Base-by-base conservation (phyloP, 2,329 filamentous ascomycete genomes). In the Apiospora arundinis region DNA sequence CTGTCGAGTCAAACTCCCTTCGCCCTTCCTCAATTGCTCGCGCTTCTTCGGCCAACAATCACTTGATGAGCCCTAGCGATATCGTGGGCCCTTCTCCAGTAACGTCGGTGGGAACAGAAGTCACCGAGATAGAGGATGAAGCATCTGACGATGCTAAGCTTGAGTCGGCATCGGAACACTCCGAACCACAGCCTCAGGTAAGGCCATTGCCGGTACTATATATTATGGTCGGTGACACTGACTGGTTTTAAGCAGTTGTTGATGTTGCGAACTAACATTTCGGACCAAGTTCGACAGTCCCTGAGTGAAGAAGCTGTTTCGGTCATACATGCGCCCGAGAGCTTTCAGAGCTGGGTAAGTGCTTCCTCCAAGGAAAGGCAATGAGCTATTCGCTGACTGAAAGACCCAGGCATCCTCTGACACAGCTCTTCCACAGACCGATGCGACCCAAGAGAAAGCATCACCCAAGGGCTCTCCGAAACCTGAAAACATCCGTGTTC, bases 301-400 rank as follows among this genome's bases (percentile, higher is more conserved):
- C 88, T 88, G 32, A 91, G 91, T 73, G 94, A 97, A 75, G 94
- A 95, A 75, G 92, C 94, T 32, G 88, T 94, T 69, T 98, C 95
- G 1, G 95, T 97, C 70, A 97, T 98, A 75, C 95, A 97, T 85
- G 94, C 93, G 21, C 95, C 95, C 0, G 88, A 94, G 74, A 93
- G 92, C 73, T 98, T 96, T 81, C 88, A 90, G 70, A 89, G 89
- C 76, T 97, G 96, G 89, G 93, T 96, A 81, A 68, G 42, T 71
- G 23, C 18, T 40, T 49, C 56, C 67, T 49, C 56, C 67, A n/a
- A 48, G 28, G 28, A 23, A 69, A 25, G 4, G 12, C 37, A 23
- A 28, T n/a, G 56, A 68, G 23, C 32, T 37, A 25, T 18, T 71
- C 23, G 42, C 32, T 63, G 49, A 73, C 80, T 71, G 79, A 46